Evolutionary conservation across 2,329 filamentous ascomycete genomes (phyloP), one percentile per base, ranked within the genome.

Genomic region (Cercospora sp.): DNA sequence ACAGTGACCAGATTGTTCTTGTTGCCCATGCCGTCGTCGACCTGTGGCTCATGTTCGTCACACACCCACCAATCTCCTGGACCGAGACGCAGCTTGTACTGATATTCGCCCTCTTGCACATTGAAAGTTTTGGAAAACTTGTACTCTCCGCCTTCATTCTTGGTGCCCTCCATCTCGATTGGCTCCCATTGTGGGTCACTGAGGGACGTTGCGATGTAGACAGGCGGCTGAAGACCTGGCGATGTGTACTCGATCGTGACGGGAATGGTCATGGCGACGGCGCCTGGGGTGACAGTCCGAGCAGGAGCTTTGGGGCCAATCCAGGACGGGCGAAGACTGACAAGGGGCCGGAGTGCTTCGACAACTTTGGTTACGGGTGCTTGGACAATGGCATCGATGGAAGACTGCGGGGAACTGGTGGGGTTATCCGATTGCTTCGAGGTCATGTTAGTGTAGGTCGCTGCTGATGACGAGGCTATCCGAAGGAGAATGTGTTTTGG

Each of bases 1-100:
- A 69, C 61, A 40, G 76, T 76, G 21, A 86, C 74, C 57, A 85
- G 74, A 72, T 87, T 88, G 78, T 87, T 87, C 70, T 80, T 78
- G 73, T 86, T 86, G 57, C 86, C 85, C 7, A 74, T 70, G n/a
- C 81, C 80, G 73, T 87, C 86, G 18, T 82, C 81, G 24, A 82
- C 85, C 65, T 83, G 88, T 13, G 87, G 85, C 64, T 84, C 82
- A 55, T 81, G 82, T 67, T 91, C 88, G 72, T 93, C 87, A 57
- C 91, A 78, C 26, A 88, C 82, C 90, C 90, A 92, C 87, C 88
- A 91, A 71, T 91, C 86, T 59, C 87, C 87, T 21, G 83, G 77
- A 9, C 90, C 90, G 40, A 91, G 81, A 32, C 89, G 86, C 73
- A 93, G 90, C 79, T 92, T 93, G 84, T 93, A 94, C 74, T 91